Conservation (phyloP, 139 green algal species). For the Trebouxia sp. region DNA sequence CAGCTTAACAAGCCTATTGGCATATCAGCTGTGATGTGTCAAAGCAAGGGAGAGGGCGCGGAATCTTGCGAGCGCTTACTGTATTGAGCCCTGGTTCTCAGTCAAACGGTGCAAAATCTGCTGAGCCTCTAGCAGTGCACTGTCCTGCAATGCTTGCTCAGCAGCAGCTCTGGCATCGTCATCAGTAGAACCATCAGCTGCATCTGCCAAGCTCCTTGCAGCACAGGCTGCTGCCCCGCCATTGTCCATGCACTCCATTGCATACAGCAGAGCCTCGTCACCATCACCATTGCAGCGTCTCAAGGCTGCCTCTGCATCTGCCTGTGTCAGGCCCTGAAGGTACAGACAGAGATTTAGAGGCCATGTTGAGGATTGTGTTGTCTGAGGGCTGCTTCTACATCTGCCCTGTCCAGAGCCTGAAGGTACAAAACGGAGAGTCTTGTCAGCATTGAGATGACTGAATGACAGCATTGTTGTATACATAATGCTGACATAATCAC, state of each 20-base stretch:
- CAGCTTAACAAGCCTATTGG: too few species aligned
- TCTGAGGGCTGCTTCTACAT: too few species aligned
- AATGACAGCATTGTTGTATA: too few species aligned
- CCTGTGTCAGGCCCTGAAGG: constrained; percentile 15
- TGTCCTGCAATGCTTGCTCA: neutral
- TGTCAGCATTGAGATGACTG: too few species aligned
- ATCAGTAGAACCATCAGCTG: neutral
- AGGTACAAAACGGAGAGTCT: too few species aligned
- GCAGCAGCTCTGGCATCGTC: neutral
- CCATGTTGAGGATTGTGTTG: too few species aligned
- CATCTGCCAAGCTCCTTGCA: neutral
- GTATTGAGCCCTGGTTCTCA: neutral
- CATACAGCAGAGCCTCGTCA: constrained; percentile 3
- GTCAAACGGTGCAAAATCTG: neutral
- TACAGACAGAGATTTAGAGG: too few species aligned
- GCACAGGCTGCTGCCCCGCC: constrained; percentile 17
- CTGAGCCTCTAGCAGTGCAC: neutral
- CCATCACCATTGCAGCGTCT: constrained; percentile 8
- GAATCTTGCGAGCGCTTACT: neutral
- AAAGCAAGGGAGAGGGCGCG: too few species aligned
- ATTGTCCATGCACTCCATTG: neutral
- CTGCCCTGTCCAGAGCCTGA: too few species aligned
- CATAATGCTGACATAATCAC: too few species aligned
- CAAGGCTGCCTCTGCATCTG: constrained; percentile 13
- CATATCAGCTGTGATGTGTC: too few species aligned